These are phyloP conservation scores for Copromyces sp. DNA, from an alignment of 495 filamentous ascomycete genomes.

Conservation along the genomic window DNA sequence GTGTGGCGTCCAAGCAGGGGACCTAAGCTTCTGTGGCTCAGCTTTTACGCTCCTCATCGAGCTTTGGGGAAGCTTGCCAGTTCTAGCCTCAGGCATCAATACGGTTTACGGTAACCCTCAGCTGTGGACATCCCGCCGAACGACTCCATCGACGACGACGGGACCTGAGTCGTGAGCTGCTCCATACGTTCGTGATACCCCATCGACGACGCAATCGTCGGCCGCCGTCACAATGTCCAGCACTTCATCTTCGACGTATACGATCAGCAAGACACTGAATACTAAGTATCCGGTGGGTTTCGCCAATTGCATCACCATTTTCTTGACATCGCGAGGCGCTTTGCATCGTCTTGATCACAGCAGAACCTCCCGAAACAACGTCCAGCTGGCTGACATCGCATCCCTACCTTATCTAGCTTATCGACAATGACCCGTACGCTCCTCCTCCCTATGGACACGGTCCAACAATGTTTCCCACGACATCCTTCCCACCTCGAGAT, in stretches of 20 bases:
- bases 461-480: neutral
- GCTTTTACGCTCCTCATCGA: neutral
- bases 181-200: slow-evolving; percentile 11
- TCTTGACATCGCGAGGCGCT: slow-evolving; percentile 1
- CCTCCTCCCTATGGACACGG: neutral
- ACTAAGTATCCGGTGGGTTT: slow-evolving; percentile 70
- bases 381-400: neutral
- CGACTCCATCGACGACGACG: slow-evolving; percentile 18
- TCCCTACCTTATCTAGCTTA: slow-evolving; percentile 50
- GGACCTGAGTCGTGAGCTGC: slow-evolving; percentile 11
- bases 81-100: slow-evolving; percentile 18
- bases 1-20: neutral
- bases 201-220: slow-evolving; percentile 24
- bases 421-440: slow-evolving; percentile 93
- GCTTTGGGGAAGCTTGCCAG: neutral
- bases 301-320: slow-evolving; percentile 10
- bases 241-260: slow-evolving; percentile 46
- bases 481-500: neutral
- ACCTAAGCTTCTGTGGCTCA: neutral
- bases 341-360: slow-evolving; percentile 6
- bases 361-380: slow-evolving; percentile 9
- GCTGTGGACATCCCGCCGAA: slow-evolving; percentile 15
- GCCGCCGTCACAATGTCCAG: slow-evolving; percentile 47
- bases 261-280: slow-evolving; percentile 56
- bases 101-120: neutral